These are phyloP conservation scores for Oemleria cerasiformis DNA, from an alignment of 306 rosid genomes.

Conservation along the genomic window DNA sequence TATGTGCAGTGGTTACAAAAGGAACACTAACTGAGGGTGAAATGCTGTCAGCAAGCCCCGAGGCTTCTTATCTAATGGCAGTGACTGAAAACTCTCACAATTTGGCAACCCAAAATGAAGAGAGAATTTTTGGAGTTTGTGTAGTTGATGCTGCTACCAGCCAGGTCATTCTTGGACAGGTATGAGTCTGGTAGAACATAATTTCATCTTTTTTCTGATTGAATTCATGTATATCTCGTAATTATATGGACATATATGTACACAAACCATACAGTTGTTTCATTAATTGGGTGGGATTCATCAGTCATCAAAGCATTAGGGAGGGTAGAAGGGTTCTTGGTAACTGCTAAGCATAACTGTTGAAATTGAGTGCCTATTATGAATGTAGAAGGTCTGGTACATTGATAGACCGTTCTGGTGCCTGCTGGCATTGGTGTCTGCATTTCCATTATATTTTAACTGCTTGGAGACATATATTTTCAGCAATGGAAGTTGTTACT, in stretches of 20 bases:
- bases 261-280: background rate
- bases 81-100: slow-evolving; percentile 56
- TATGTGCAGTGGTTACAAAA: slow-evolving; percentile 89
- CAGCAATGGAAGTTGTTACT: slow-evolving; percentile 9
- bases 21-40: slow-evolving; percentile 91
- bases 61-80: slow-evolving; percentile 85
- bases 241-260: background rate
- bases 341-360: background rate
- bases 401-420: background rate
- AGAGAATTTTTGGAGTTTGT: slow-evolving; percentile 73
- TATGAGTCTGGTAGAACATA: slow-evolving; percentile 26
- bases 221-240: background rate
- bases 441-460: slow-evolving; percentile 4
- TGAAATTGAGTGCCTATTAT: background rate
- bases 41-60: slow-evolving; percentile 73
- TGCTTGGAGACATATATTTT: background rate
- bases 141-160: slow-evolving; percentile 75
- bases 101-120: slow-evolving; percentile 39
- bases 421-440: background rate
- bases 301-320: slow-evolving; percentile 1
- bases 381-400: background rate
- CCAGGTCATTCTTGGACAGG: slow-evolving; percentile 91
- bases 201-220: background rate
- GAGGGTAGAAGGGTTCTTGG: background rate
- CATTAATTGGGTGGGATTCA: background rate